phyloP scores from a whole-genome alignment of 495 filamentous ascomycete species.

The Xylaria curta region DNA sequence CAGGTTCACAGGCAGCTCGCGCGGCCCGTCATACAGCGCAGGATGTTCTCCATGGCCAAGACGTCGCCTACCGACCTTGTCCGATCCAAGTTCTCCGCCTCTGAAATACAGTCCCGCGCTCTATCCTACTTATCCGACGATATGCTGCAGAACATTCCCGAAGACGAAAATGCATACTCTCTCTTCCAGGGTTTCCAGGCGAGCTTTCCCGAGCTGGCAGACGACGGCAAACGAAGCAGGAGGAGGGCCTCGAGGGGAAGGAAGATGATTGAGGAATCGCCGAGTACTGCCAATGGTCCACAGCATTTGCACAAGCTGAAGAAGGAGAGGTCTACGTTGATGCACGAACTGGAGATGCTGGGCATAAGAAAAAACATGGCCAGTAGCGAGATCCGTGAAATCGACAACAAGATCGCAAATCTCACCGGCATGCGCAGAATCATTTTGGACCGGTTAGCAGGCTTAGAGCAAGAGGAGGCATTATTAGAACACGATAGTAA shows the following conservation, averaged over 20 bases:
- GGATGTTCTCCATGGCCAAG: constrained; percentile 85
- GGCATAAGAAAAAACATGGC: constrained; percentile 96
- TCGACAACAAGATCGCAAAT: constrained; percentile 96
- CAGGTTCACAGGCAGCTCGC: constrained; percentile 88
- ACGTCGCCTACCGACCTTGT: constrained; percentile 91
- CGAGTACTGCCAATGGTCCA: constrained; percentile 58
- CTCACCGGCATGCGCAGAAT: constrained; percentile 93
- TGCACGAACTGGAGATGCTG: constrained; percentile 88
- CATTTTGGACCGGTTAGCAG: constrained; percentile 85
- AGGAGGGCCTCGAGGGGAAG: constrained; percentile 72
- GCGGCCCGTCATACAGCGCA: constrained; percentile 81
- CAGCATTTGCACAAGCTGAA: constrained; percentile 71
- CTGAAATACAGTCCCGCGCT: constrained; percentile 94
- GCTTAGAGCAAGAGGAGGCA: constrained; percentile 92
- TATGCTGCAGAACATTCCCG: constrained; percentile 84
- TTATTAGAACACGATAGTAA: constrained; percentile 84
- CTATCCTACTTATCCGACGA: constrained; percentile 90
- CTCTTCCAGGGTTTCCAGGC: constrained; percentile 97
- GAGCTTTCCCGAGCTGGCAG: constrained; percentile 76
- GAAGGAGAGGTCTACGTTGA: constrained; percentile 76
- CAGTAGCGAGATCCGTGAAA: constrained; percentile 92
- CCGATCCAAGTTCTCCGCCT: constrained; percentile 85
- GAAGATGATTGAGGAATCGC: constrained; percentile 71
- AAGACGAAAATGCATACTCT: constrained; percentile 82
- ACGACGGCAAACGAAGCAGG: constrained; percentile 71